Evolutionary conservation across 257 asterid genomes (phyloP).

Genomic region (Ballota nigra): DNA sequence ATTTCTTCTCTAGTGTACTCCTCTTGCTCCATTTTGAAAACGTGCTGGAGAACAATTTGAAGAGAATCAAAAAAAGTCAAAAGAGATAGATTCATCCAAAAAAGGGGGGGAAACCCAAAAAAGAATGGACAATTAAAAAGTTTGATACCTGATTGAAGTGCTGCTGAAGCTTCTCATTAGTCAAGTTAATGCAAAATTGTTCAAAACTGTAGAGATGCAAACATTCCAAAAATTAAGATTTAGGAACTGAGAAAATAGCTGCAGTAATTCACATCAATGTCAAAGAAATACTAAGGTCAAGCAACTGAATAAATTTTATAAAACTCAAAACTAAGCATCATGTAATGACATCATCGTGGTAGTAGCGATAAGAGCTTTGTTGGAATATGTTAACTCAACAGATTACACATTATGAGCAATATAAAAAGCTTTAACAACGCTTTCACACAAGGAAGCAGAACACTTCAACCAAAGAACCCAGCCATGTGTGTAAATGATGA

Average conservation of each 20-base stretch:
- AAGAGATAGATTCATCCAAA: conserved; percentile 10
- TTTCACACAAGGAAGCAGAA: background rate
- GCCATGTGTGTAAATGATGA: background rate
- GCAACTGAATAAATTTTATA: background rate
- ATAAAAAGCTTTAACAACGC: background rate
- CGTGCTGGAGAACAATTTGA: conserved; percentile 63
- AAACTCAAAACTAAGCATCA: conserved; percentile 10
- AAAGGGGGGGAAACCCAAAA: background rate
- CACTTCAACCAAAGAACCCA: background rate
- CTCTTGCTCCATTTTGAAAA: conserved; percentile 99
- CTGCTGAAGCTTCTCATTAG: conserved; percentile 99
- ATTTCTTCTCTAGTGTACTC: conserved; percentile 98
- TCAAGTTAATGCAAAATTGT: conserved; percentile 94
- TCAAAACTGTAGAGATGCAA: conserved; percentile 67
- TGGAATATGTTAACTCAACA: background rate
- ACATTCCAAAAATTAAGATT: conserved; percentile 19
- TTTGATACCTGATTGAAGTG: conserved; percentile 92
- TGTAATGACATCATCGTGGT: background rate
- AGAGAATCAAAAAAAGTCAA: conserved; percentile 16
- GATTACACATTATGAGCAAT: background rate
- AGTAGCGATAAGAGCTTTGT: background rate
- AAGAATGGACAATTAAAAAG: background rate
- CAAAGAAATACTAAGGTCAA: conserved; percentile 12
- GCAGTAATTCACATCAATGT: background rate
- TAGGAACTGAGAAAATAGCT: conserved; percentile 1